Conservation (phyloP, 768 basidiomycete genomes). For the Boletus rufocinnamomeus region DNA sequence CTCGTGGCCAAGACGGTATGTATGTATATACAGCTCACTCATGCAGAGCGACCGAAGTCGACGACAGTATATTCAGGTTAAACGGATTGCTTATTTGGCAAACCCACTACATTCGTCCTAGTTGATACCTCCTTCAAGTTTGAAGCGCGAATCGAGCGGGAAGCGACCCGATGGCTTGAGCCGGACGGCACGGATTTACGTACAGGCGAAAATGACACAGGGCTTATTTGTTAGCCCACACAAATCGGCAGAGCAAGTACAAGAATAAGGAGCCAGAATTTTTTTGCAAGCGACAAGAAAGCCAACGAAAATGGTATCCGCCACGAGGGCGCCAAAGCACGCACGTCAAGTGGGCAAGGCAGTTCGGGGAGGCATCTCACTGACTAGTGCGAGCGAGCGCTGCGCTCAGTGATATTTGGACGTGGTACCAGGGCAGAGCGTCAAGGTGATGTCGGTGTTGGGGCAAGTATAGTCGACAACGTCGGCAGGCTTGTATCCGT, state of each 20-base stretch:
- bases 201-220: background rate
- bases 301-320: no score
- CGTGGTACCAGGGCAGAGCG: slow-evolving; percentile 30
- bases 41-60: no score
- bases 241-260: background rate
- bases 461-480: no score
- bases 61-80: no score
- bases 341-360: background rate
- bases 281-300: background rate
- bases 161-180: background rate
- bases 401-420: slow-evolving; percentile 16
- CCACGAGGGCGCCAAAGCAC: background rate
- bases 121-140: no score
- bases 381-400: background rate
- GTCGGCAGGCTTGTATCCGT: no score
- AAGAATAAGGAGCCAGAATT: background rate
- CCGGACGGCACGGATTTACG: background rate
- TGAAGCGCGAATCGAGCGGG: no score
- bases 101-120: no score
- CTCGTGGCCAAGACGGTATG: no score
- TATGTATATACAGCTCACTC: no score
- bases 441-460: slow-evolving; percentile 31
- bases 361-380: background rate
- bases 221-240: background rate
- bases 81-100: no score